Conservation (phyloP, 805 yeast genomes). For the Lipomyces spencermartinsiae region DNA sequence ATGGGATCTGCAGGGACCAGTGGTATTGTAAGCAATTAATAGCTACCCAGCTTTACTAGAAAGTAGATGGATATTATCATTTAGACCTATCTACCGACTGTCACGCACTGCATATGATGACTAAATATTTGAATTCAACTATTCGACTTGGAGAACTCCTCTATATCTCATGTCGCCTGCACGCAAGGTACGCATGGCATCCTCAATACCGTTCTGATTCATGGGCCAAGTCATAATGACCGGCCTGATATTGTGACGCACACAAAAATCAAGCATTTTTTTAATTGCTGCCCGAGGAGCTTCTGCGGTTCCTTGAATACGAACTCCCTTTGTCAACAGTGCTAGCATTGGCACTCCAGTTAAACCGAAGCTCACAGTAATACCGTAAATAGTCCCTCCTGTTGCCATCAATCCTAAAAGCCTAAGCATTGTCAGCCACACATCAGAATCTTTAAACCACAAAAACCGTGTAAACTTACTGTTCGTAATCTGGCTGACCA, state of each 20-base stretch:
- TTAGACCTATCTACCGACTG: no score
- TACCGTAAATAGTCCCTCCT: neutral
- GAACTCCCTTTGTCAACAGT: neutral
- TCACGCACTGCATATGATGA: neutral
- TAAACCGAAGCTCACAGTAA: constrained; percentile 2
- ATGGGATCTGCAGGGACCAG: no score
- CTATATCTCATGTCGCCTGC: constrained; percentile 11
- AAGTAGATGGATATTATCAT: no score
- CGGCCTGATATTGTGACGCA: constrained; percentile 13
- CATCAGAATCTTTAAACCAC: constrained; percentile 1
- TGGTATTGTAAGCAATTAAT: no score
- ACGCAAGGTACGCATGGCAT: constrained; percentile 6
- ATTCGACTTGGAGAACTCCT: constrained; percentile 4
- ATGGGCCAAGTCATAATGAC: neutral
- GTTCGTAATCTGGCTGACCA: constrained; percentile 8
- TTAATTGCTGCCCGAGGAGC: neutral
- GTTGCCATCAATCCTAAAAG: neutral
- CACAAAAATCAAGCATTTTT: constrained; percentile 8
- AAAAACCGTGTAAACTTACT: neutral
- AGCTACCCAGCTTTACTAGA: no score
- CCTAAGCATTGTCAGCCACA: neutral
- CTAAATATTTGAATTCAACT: neutral
- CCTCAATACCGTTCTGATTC: neutral
- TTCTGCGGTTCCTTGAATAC: neutral
- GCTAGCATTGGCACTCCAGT: neutral